phyloP scores from a whole-genome alignment of 108 stramenopile species.

The Nannochloropsis oceanica region DNA sequence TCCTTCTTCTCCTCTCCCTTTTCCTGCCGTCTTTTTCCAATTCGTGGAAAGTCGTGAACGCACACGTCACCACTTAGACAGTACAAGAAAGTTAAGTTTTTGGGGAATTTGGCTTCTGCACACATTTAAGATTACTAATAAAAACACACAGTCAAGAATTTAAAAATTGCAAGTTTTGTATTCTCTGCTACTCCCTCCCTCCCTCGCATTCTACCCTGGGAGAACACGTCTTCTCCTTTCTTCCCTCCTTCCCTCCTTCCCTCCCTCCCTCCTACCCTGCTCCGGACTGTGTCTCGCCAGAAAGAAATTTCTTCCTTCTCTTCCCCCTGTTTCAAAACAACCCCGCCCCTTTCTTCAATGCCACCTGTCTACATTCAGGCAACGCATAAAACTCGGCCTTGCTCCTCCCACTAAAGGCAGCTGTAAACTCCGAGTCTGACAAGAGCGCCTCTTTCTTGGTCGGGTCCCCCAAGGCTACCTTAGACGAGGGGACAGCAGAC shows the following conservation, averaged over 20 bases:
- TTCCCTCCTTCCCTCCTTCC: neutral
- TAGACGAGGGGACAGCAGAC: neutral
- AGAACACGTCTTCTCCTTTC: neutral
- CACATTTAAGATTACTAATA: no score
- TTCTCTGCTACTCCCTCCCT: neutral
- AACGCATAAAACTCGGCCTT: conserved; percentile 23
- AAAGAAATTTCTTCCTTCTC: neutral
- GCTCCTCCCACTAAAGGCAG: conserved; percentile 28
- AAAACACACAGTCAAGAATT: no score
- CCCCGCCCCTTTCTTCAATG: conserved; percentile 29
- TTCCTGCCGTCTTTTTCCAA: no score
- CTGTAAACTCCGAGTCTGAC: conserved; percentile 16
- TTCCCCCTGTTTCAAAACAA: conserved; percentile 15
- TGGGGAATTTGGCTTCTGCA: no score
- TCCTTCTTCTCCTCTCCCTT: no score
- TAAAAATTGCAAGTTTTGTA: no score
- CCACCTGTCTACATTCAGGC: conserved; percentile 35
- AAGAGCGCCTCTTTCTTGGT: conserved; percentile 32
- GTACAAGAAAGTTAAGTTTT: no score
- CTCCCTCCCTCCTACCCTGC: neutral
- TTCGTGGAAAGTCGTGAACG: no score
- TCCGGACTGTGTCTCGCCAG: neutral
- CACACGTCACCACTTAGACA: no score
- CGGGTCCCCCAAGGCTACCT: conserved; percentile 29
- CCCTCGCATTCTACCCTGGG: neutral